Conservation (phyloP, 2,329 filamentous ascomycete species). For the Fusarium pseudoanthophilum region DNA sequence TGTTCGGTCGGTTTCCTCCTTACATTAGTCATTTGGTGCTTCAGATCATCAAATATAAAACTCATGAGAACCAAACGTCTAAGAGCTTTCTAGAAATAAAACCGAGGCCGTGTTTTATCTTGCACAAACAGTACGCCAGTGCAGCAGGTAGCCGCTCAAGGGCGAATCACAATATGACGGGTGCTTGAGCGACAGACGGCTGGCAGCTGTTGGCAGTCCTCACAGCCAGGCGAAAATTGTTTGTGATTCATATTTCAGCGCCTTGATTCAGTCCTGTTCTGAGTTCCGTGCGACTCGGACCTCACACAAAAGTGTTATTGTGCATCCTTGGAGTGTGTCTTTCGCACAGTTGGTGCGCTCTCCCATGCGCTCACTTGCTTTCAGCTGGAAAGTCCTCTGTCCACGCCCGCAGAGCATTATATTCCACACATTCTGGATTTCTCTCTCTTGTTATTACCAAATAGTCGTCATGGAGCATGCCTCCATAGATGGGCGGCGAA, state of each 20-base stretch:
- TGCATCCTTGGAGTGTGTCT: slow-evolving; percentile 24
- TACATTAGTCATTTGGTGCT: not conserved
- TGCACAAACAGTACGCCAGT: slow-evolving; percentile 5
- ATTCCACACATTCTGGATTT: not conserved
- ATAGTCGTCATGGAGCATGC: slow-evolving; percentile 37
- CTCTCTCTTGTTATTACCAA: not conserved
- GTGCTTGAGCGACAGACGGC: slow-evolving; percentile 24
- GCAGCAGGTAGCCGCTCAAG: slow-evolving; percentile 25
- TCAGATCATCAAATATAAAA: not conserved
- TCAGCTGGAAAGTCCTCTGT: slow-evolving; percentile 4
- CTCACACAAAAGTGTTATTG: slow-evolving; percentile 25
- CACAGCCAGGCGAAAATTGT: not conserved
- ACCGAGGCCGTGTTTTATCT: not conserved
- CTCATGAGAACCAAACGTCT: not conserved
- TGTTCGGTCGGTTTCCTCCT: not conserved
- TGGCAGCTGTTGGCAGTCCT: slow-evolving; percentile 37
- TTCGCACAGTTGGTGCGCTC: slow-evolving; percentile 22
- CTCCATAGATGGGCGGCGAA: slow-evolving; percentile 44
- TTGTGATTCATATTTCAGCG: slow-evolving; percentile 30
- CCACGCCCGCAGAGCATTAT: slow-evolving; percentile 3
- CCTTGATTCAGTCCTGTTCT: slow-evolving; percentile 9
- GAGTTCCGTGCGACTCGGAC: slow-evolving; percentile 30
- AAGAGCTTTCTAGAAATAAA: not conserved
- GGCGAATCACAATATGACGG: slow-evolving; percentile 28
- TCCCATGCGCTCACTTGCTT: slow-evolving; percentile 28